Percentiles rank a stretch among this genome's conserved stretches.
Evolutionary conservation across 1,284 basidiomycete species (phyloP).

Genomic region (Xerocomus nothofagi): DNA sequence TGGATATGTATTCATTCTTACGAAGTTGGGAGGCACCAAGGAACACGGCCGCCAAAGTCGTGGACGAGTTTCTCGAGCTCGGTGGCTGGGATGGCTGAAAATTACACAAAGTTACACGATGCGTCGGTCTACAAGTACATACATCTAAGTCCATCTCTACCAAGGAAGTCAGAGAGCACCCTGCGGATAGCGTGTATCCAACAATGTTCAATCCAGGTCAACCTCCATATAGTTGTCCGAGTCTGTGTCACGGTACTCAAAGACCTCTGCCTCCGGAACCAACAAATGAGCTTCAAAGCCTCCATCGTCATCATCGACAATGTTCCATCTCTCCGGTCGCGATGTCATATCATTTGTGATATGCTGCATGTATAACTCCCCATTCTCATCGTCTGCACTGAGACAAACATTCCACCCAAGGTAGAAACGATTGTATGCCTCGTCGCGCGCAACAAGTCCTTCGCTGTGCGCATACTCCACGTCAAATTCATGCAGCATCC

Average conservation of each 20-base stretch:
- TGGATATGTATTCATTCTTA: no score
- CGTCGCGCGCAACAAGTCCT: slow-evolving; percentile 48
- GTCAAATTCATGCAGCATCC: slow-evolving; percentile 56
- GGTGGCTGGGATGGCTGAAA: not conserved
- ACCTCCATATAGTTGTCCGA: slow-evolving; percentile 49
- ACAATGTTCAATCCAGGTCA: slow-evolving; percentile 13
- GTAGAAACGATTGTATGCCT: slow-evolving; percentile 46
- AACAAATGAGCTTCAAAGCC: slow-evolving; percentile 48
- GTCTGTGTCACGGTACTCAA: slow-evolving; percentile 51
- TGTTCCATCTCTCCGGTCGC: slow-evolving; percentile 52
- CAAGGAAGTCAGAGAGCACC: not conserved
- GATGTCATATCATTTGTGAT: slow-evolving; percentile 48
- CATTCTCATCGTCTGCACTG: slow-evolving; percentile 48
- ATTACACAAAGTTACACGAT: slow-evolving; percentile 9
- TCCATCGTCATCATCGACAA: slow-evolving; percentile 38
- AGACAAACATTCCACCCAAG: slow-evolving; percentile 67
- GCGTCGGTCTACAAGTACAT: slow-evolving; percentile 12
- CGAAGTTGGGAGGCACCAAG: no score
- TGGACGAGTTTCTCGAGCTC: no score
- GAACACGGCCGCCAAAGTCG: no score
- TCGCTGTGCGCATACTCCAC: slow-evolving; percentile 54
- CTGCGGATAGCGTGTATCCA: not conserved
- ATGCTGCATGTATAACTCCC: slow-evolving; percentile 51
- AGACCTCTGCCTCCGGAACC: slow-evolving; percentile 42
- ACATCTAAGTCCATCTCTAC: not conserved